Conservation (phyloP, 352 stramenopile genomes). For the Globisporangium abappressorium region DNA sequence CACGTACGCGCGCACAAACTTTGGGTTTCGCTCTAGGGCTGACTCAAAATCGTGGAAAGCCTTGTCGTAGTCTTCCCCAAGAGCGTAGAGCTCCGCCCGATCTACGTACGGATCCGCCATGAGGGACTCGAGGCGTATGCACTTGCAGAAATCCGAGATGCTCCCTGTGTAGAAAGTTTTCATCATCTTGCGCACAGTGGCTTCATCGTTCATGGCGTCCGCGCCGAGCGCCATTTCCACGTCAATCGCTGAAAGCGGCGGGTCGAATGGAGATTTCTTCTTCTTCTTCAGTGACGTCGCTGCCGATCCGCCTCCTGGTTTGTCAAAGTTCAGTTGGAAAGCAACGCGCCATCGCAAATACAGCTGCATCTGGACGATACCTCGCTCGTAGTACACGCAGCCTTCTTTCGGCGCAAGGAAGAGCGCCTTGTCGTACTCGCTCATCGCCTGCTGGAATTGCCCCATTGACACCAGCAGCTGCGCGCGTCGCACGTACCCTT, state of each 20-base stretch:
- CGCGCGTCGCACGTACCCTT: slow-evolving; percentile 61
- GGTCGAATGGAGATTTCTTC: slow-evolving; percentile 41
- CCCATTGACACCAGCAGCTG: slow-evolving; percentile 58
- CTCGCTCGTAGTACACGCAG: slow-evolving; percentile 69
- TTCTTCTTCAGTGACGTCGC: slow-evolving; percentile 9
- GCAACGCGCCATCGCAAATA: slow-evolving; percentile 60
- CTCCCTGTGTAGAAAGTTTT: slow-evolving; percentile 47
- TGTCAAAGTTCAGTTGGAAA: slow-evolving; percentile 46
- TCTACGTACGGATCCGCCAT: slow-evolving; percentile 64
- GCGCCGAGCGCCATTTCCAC: slow-evolving; percentile 42
- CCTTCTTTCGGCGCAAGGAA: slow-evolving; percentile 55
- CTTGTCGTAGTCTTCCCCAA: slow-evolving; percentile 57
- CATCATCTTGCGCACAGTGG: slow-evolving; percentile 44
- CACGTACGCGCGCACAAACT: slow-evolving; percentile 48
- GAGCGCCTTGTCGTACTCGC: slow-evolving; percentile 66
- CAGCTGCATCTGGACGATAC: slow-evolving; percentile 68
- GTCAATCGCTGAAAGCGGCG: slow-evolving; percentile 33
- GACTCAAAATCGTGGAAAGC: slow-evolving; percentile 61
- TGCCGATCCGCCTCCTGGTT: neutral
- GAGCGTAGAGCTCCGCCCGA: slow-evolving; percentile 58
- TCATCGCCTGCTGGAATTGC: slow-evolving; percentile 40
- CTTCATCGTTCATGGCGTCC: slow-evolving; percentile 50
- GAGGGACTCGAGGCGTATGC: slow-evolving; percentile 54
- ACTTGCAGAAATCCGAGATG: slow-evolving; percentile 59
- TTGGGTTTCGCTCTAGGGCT: slow-evolving; percentile 48